These are phyloP conservation scores for Gossypium bickii DNA, from an alignment of 345 rosid species.

Conservation along the genomic window DNA sequence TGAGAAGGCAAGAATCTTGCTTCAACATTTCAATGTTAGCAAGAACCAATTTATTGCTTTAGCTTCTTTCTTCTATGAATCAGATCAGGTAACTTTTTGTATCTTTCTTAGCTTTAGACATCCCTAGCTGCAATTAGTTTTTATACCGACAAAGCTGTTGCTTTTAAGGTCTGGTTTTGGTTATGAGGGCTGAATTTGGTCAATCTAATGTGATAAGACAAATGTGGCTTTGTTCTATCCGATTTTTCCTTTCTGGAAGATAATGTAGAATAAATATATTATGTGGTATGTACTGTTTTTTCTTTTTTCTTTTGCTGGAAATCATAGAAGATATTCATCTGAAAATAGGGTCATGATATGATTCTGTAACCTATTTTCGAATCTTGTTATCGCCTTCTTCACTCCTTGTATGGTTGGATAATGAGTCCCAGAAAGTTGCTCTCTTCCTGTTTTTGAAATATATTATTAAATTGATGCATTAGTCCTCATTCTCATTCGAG, in stretches of 20 bases:
- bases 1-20: slow-evolving; percentile 42
- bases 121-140: slow-evolving; percentile 3
- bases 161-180: slow-evolving; percentile 11
- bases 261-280: not conserved
- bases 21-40: slow-evolving; percentile 58
- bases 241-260: not conserved
- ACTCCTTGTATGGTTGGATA: slow-evolving; percentile 1
- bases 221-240: not conserved
- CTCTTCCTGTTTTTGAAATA: not conserved
- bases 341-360: not conserved
- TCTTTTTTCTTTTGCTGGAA: slow-evolving; percentile 2
- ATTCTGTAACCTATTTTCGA: not conserved
- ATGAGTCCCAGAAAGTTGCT: not conserved
- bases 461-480: not conserved
- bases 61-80: slow-evolving; percentile 55
- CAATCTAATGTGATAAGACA: not conserved
- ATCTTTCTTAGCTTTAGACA: slow-evolving; percentile 12
- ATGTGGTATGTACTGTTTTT: too few species aligned
- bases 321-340: not conserved
- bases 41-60: slow-evolving; percentile 54
- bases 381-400: not conserved
- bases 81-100: slow-evolving; percentile 56
- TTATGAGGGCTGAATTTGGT: slow-evolving; percentile 13
- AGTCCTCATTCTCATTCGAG: not conserved
- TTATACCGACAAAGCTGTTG: slow-evolving; percentile 1